These are phyloP conservation scores for Crepidotus variabilis DNA, from an alignment of 768 basidiomycete genomes.

Conservation along the genomic window DNA sequence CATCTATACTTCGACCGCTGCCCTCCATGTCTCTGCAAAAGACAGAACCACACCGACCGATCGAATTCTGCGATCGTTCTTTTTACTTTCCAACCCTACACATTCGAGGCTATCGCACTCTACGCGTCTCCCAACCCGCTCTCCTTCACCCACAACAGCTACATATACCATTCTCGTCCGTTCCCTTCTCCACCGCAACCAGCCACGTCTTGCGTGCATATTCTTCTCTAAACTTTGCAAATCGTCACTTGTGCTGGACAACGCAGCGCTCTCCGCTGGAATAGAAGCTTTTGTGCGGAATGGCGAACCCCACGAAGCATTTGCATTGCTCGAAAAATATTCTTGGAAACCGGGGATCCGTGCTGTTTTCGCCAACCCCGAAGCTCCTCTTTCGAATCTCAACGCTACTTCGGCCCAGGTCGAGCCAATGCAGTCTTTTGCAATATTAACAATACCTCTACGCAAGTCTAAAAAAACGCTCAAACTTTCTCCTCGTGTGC, in stretches of 20 bases:
- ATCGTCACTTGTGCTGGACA: conserved; percentile 38
- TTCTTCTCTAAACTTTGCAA: conserved; percentile 40
- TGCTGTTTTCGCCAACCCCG: background rate
- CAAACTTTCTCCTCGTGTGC: conserved; percentile 1
- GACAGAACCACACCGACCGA: conserved; percentile 30
- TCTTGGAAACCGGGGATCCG: conserved; percentile 9
- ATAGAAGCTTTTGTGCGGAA: conserved; percentile 43
- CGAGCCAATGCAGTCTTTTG: too few species aligned
- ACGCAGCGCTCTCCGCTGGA: conserved; percentile 44
- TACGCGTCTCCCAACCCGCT: background rate
- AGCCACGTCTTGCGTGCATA: conserved; percentile 28
- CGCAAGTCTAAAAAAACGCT: background rate
- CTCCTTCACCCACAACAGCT: conserved; percentile 34
- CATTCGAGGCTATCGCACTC: conserved; percentile 40
- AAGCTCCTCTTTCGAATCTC: too few species aligned
- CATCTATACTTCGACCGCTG: conserved; percentile 44
- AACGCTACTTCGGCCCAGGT: too few species aligned
- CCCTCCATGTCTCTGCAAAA: conserved; percentile 39
- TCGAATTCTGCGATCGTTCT: conserved; percentile 34
- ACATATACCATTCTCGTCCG: conserved; percentile 52
- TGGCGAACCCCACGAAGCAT: conserved; percentile 42
- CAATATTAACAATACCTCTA: too few species aligned
- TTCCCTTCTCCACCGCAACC: conserved; percentile 38
- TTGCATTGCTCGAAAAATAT: conserved; percentile 44
- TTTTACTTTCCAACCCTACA: conserved; percentile 20